Percentiles rank a stretch among this genome's conserved stretches.
Conservation (phyloP, 208 protist genomes). For the Trichomonas tenax region DNA sequence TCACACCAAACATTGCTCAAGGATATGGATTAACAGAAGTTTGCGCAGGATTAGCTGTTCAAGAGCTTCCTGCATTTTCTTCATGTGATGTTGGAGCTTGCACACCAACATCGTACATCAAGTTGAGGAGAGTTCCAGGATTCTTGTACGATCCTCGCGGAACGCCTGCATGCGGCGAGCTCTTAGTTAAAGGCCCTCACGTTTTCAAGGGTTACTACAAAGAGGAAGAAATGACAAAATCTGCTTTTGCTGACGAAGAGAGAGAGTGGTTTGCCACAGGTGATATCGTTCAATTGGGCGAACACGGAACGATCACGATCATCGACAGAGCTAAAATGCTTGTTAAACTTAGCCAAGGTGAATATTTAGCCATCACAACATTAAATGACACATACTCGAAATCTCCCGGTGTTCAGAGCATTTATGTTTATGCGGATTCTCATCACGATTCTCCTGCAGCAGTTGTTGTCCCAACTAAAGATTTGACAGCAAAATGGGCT, state of each 20-base stretch:
- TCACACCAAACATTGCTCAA: slow-evolving; percentile 13
- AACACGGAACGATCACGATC: not conserved
- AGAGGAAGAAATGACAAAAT: not conserved
- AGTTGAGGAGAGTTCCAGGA: not conserved
- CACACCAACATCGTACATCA: not conserved
- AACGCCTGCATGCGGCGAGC: not conserved
- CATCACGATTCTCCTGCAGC: not conserved
- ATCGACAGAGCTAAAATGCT: not conserved
- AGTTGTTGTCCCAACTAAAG: not conserved
- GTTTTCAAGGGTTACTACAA: slow-evolving; percentile 4
- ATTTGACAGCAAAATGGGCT: not conserved
- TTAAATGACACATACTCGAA: not conserved
- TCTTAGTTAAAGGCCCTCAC: not conserved
- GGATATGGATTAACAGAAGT: slow-evolving; percentile 22
- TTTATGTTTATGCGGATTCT: slow-evolving; percentile 6
- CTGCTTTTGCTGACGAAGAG: not conserved
- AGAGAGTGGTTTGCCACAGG: not conserved
- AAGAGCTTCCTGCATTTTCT: not conserved
- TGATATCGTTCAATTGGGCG: not conserved
- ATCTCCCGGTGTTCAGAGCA: not conserved
- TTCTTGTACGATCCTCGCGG: not conserved
- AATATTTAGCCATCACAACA: slow-evolving; percentile 47
- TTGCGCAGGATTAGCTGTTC: not conserved
- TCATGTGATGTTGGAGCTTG: not conserved
- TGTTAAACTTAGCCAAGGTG: slow-evolving; percentile 60